Conservation (phyloP, 2,329 filamentous ascomycete species). For the Epichloe sp. region DNA sequence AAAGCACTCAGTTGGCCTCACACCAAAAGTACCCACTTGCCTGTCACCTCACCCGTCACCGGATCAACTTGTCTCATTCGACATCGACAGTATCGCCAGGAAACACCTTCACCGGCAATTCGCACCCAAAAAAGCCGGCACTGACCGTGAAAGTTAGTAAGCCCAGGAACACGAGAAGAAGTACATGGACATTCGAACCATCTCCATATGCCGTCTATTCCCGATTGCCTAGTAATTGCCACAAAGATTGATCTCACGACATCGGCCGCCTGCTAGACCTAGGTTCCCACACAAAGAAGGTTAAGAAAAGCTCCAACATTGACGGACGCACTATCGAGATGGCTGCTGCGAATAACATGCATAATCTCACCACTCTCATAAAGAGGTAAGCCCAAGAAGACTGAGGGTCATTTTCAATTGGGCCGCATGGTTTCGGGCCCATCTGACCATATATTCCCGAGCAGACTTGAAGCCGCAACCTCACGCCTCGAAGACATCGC, state of each 20-base stretch:
- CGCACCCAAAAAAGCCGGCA: too few species aligned
- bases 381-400: slow-evolving; percentile 56
- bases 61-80: too few species aligned
- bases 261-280: not conserved
- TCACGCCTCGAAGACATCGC: slow-evolving; percentile 95
- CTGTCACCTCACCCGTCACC: too few species aligned
- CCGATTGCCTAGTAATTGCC: too few species aligned
- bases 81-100: too few species aligned
- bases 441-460: not conserved
- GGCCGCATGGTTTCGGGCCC: not conserved
- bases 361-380: slow-evolving; percentile 93
- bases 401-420: not conserved
- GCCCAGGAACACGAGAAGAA: too few species aligned
- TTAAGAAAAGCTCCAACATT: not conserved
- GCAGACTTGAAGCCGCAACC: slow-evolving; percentile 90
- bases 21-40: too few species aligned
- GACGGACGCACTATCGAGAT: slow-evolving; percentile 27
- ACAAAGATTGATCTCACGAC: not conserved
- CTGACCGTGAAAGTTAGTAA: too few species aligned
- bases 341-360: slow-evolving; percentile 73
- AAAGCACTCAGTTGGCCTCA: too few species aligned
- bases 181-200: too few species aligned
- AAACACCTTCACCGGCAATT: too few species aligned
- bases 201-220: too few species aligned
- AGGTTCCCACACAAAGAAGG: not conserved